These are phyloP conservation scores for Gypsophila paniculata DNA, from an alignment of 179 eudicot species.

Conservation along the genomic window DNA sequence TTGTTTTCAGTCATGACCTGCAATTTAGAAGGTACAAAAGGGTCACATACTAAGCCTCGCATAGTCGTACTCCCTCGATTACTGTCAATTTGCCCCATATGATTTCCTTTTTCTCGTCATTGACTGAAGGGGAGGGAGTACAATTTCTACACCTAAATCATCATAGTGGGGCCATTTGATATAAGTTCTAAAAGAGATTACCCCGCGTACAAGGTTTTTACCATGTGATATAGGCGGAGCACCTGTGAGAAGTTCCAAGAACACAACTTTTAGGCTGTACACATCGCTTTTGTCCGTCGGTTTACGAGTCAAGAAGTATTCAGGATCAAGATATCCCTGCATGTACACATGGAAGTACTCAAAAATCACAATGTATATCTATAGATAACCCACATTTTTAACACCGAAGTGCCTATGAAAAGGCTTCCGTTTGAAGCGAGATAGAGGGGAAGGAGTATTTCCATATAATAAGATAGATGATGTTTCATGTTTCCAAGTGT, in stretches of 20 bases:
- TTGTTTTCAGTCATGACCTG: conserved; percentile 48
- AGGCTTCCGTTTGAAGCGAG: too few relatives aligned
- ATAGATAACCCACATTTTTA: too few relatives aligned
- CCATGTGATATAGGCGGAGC: conserved; percentile 68
- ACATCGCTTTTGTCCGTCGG: conserved; percentile 77
- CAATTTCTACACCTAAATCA: neutral
- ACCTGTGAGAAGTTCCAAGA: conserved; percentile 70
- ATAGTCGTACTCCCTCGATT: neutral
- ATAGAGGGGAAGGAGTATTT: too few relatives aligned
- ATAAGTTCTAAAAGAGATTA: conserved; percentile 16
- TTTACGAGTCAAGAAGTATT: conserved; percentile 65
- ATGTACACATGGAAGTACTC: neutral
- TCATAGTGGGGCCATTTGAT: too few relatives aligned
- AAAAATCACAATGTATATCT: too few relatives aligned
- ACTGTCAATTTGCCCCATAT: too few relatives aligned
- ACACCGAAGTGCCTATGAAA: too few relatives aligned
- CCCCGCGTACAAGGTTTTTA: conserved; percentile 78
- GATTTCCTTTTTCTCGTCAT: neutral
- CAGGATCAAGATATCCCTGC: conserved; percentile 85
- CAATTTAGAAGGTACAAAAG: neutral
- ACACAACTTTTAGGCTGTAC: conserved; percentile 71
- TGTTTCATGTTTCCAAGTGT: too few relatives aligned
- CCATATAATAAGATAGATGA: too few relatives aligned
- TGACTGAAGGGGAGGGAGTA: too few relatives aligned
- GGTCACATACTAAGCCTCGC: neutral